Percentiles rank a stretch among this genome's conserved stretches.
These are phyloP conservation scores for Solanum rostratum DNA, from an alignment of 257 asterid species.

Conservation along the genomic window DNA sequence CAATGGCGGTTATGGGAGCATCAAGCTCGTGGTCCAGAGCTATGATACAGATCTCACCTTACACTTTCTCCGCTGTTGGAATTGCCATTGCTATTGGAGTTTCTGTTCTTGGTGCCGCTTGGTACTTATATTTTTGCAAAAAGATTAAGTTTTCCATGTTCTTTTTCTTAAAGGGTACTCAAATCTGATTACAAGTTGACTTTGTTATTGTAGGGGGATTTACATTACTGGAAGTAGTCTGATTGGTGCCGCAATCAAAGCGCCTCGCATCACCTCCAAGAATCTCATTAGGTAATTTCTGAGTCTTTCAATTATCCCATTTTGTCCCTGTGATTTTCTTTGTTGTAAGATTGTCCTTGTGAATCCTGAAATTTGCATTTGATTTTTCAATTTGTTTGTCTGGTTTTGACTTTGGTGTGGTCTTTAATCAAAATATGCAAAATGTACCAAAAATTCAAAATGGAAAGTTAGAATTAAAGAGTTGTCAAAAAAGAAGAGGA, in stretches of 20 bases:
- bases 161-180: not conserved
- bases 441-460: no score
- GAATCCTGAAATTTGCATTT: not conserved
- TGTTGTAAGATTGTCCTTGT: not conserved
- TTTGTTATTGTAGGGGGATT: constrained; percentile 4
- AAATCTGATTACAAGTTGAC: not conserved
- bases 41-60: constrained; percentile 13
- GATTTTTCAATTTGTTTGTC: not conserved
- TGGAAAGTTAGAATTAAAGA: no score
- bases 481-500: no score
- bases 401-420: not conserved
- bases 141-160: not conserved
- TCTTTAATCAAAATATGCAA: no score
- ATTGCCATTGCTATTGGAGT: constrained; percentile 20
- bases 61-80: constrained; percentile 18
- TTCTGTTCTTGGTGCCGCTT: constrained; percentile 21
- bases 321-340: not conserved
- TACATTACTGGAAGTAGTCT: constrained; percentile 16
- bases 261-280: constrained; percentile 15
- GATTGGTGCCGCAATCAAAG: constrained; percentile 10
- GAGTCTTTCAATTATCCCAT: not conserved
- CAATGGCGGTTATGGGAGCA: not conserved
- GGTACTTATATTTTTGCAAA: not conserved
- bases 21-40: constrained; percentile 16
- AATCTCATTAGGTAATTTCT: constrained; percentile 9